Evolutionary conservation across 2,329 filamentous ascomycete genomes (phyloP), one percentile per base, ranked within the genome.

Genomic region (Leptosphaerulina australis): DNA sequence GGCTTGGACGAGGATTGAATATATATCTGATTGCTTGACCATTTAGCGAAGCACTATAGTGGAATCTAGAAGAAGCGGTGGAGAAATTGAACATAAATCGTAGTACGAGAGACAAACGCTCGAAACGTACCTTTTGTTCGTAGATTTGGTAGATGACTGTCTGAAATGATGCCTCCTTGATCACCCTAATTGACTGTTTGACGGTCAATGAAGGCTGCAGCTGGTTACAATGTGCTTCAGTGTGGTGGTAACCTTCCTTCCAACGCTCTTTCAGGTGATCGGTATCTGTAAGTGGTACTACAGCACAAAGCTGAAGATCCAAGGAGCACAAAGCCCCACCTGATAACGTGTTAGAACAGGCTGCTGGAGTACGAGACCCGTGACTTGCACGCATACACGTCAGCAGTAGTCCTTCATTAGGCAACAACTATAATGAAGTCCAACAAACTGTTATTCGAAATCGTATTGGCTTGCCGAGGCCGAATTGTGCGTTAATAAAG

Each of bases 401-500:
- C 50, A 59, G 53, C 48, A 15, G 5, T 2, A 9, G 28, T 29
- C n/a, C 20, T 33, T 10, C 15, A 14, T 12, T 44, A 50, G 47
- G 39, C 47, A 44, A 29, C 39, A 44, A 5, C 8, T 14, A 26
- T 7, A n/a, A 20, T 17, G 12, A 29, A 15, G 18, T 22, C 12
- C 33, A 9, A 18, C 12, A 2, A 10, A 20, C 5, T 17, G 26
- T 8, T 15, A 6, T 24, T 24, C 34, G 34, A 33, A 15, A 26
- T 12, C 25, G 38, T 20, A 56, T 56, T 59, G 55, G 57, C 25
- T 34, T 18, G 20, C 45, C 6, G 22, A 43, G 25, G 30, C 38
- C 40, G 30, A 9, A 40, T 53, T 31, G 31, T 17, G 22, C 39
- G 24, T 10, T 31, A 39, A 41, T 18, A 44, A 34, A n/a, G 28